These are phyloP conservation scores for Evansstolkia leycettana DNA, from an alignment of 495 filamentous ascomycete genomes.

Conservation along the genomic window DNA sequence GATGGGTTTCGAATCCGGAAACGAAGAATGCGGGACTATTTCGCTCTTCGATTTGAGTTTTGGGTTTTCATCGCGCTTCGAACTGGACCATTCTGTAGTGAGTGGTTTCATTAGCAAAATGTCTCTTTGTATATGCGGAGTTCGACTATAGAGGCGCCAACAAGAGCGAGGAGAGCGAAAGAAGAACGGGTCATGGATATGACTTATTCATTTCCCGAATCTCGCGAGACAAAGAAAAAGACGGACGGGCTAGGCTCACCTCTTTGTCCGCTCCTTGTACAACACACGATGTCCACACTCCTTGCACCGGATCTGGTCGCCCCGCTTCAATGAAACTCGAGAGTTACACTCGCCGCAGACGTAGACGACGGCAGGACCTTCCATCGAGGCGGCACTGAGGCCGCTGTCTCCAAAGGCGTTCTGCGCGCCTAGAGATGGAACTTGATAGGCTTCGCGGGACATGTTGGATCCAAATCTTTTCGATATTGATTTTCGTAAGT, in stretches of 20 bases:
- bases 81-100: constrained; percentile 86
- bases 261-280: constrained; percentile 95
- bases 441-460: constrained; percentile 40
- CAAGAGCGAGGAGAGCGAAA: no score
- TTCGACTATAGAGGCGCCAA: no score
- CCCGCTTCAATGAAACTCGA: constrained; percentile 67
- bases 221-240: background rate
- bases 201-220: constrained; percentile 1
- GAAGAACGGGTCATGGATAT: constrained; percentile 1
- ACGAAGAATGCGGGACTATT: no score
- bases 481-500: no score
- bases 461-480: no score
- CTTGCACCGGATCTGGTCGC: constrained; percentile 85
- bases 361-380: constrained; percentile 56
- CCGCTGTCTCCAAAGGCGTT: constrained; percentile 27
- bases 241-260: constrained; percentile 42
- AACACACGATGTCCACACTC: constrained; percentile 93
- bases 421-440: constrained; percentile 26
- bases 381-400: constrained; percentile 15
- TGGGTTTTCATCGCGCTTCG: constrained; percentile 66
- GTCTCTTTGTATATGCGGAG: no score
- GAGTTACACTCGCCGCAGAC: constrained; percentile 87
- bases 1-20: no score
- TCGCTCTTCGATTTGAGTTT: no score
- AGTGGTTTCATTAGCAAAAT: no score